Conservation (phyloP, 1,284 basidiomycete genomes). For the Phellopilus nigrolimitatus region DNA sequence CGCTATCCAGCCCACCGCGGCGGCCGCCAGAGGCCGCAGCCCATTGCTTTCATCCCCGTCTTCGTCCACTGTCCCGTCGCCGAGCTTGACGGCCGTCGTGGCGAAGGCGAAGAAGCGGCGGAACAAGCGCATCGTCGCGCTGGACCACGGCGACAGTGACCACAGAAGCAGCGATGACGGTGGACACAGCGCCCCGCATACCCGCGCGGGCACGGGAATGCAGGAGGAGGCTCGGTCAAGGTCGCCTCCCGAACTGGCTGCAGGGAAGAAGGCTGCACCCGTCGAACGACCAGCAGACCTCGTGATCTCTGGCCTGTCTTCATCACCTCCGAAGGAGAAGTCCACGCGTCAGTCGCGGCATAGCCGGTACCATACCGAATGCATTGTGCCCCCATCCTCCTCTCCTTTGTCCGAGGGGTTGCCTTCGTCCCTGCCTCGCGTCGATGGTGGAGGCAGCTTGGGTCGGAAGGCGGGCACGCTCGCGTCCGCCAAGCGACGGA, state of each 20-base stretch:
- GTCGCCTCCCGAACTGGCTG: conserved; percentile 8
- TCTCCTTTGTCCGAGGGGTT: conserved; percentile 23
- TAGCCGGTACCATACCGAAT: conserved; percentile 47
- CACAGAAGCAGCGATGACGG: conserved; percentile 29
- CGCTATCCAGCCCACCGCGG: conserved; percentile 22
- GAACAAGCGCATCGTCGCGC: conserved; percentile 64
- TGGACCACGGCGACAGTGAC: conserved; percentile 41
- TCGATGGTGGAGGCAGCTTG: conserved; percentile 11
- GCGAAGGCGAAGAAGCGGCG: conserved; percentile 43
- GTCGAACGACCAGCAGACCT: not conserved
- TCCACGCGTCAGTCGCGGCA: conserved; percentile 32
- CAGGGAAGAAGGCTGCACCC: not conserved
- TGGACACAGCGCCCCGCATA: conserved; percentile 22
- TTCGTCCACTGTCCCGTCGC: conserved; percentile 39
- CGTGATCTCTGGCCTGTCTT: conserved; percentile 5
- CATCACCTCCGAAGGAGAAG: conserved; percentile 3
- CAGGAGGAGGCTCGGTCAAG: conserved; percentile 25
- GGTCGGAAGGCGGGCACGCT: conserved; percentile 12
- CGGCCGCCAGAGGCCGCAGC: conserved; percentile 18
- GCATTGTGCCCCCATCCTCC: conserved; percentile 8
- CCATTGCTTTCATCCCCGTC: conserved; percentile 32
- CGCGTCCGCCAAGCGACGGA: conserved; percentile 42
- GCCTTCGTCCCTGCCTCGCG: conserved; percentile 23
- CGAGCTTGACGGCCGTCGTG: conserved; percentile 36
- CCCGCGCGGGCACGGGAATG: conserved; percentile 1